These are phyloP conservation scores for Boletus bicolor DNA, from an alignment of 768 basidiomycete species.

Conservation along the genomic window DNA sequence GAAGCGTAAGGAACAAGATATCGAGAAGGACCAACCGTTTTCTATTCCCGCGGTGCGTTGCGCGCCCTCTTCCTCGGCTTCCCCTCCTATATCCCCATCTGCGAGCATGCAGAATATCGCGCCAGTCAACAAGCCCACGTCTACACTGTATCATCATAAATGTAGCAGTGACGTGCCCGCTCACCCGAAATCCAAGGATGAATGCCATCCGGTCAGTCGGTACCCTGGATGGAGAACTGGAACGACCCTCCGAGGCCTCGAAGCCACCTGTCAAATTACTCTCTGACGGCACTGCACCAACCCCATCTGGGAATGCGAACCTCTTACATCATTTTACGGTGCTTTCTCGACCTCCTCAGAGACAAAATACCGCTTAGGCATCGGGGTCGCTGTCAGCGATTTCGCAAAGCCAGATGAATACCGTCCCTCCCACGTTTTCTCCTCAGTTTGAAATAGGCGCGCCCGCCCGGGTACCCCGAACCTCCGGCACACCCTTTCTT, in stretches of 20 bases:
- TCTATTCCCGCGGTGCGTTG: constrained; percentile 26
- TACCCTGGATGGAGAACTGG: constrained; percentile 21
- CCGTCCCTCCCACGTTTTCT: not conserved
- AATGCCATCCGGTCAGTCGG: constrained; percentile 31
- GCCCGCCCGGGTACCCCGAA: too few species aligned
- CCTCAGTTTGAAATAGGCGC: constrained; percentile 11
- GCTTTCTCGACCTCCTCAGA: constrained; percentile 52
- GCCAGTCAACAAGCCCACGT: not conserved
- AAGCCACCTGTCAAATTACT: too few species aligned
- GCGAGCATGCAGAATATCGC: constrained; percentile 4
- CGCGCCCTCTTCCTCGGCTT: constrained; percentile 16
- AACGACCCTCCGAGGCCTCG: too few species aligned
- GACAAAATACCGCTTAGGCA: constrained; percentile 24
- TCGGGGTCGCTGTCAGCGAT: constrained; percentile 9
- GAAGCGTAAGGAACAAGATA: constrained; percentile 19
- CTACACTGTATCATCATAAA: constrained; percentile 14
- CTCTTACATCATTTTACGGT: constrained; percentile 54
- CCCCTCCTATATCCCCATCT: constrained; percentile 18
- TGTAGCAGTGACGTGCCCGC: constrained; percentile 15
- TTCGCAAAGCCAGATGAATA: not conserved
- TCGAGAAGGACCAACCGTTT: constrained; percentile 28
- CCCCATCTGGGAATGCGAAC: constrained; percentile 54
- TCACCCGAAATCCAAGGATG: constrained; percentile 8
- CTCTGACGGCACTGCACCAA: constrained; percentile 40
- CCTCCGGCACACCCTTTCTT: too few species aligned